A percentile compares a stretch with the other conserved stretches of the same genome.
phyloP scores from a whole-genome alignment of 495 filamentous ascomycete species.

The Podospora pseudopauciseta region DNA sequence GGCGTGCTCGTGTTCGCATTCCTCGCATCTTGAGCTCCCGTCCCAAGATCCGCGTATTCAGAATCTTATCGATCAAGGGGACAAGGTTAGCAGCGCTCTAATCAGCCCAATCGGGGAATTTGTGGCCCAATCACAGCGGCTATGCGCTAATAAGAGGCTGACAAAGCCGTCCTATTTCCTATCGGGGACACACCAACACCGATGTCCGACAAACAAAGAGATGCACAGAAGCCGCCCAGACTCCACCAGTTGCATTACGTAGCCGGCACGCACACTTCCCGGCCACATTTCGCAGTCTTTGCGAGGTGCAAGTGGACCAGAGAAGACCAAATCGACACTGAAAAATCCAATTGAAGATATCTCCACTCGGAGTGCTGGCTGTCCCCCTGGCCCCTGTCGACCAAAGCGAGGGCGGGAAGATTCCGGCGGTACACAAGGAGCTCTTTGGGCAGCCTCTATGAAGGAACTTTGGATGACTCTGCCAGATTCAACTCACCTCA shows the following conservation, averaged over 20 bases:
- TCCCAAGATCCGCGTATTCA: neutral
- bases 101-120: slow-evolving; percentile 1
- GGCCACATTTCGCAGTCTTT: neutral
- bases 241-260: neutral
- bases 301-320: neutral
- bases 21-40: neutral
- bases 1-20: neutral
- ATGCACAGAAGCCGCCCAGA: neutral
- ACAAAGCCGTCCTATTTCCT: neutral
- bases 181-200: slow-evolving; percentile 4
- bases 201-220: neutral
- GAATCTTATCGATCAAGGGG: slow-evolving; percentile 1
- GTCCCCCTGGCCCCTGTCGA: neutral
- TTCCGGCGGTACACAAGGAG: neutral
- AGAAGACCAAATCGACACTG: neutral
- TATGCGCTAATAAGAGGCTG: neutral
- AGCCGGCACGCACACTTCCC: neutral
- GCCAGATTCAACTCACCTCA: neutral
- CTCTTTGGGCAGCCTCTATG: neutral
- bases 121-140: neutral
- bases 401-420: neutral
- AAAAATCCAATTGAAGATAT: neutral
- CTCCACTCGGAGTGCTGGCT: neutral
- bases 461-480: neutral
- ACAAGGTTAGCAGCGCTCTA: neutral